Conservation (phyloP, 352 stramenopile species). For the Phytophthora megakarya region DNA sequence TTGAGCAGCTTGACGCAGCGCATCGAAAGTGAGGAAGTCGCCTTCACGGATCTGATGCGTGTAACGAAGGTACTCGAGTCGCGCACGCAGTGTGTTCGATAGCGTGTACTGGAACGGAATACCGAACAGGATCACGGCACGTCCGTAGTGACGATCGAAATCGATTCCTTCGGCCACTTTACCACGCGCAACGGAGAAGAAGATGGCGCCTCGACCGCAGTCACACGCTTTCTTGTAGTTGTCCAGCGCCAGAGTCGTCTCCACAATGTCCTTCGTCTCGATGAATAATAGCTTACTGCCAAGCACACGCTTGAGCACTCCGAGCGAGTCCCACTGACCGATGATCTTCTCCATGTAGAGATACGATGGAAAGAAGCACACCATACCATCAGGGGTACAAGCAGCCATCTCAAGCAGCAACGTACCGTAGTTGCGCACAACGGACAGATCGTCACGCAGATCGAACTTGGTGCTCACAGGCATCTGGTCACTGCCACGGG, state of each 20-base stretch:
- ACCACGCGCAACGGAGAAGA: slow-evolving; percentile 98
- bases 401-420: slow-evolving; percentile 95
- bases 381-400: slow-evolving; percentile 97
- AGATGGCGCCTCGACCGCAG: slow-evolving; percentile 96
- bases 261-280: slow-evolving; percentile 99
- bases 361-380: slow-evolving; percentile 99
- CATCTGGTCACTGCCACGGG: slow-evolving; percentile 95
- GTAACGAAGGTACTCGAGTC: slow-evolving; percentile 97
- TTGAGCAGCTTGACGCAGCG: slow-evolving; percentile 96
- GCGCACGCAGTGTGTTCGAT: slow-evolving; percentile 91
- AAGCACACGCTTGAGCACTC: slow-evolving; percentile 93
- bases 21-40: slow-evolving; percentile 99
- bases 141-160: slow-evolving; percentile 99
- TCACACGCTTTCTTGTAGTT: slow-evolving; percentile 98
- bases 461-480: slow-evolving; percentile 96
- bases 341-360: slow-evolving; percentile 99
- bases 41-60: slow-evolving; percentile 92
- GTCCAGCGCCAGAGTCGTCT: slow-evolving; percentile 98
- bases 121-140: slow-evolving; percentile 98
- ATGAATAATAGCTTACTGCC: slow-evolving; percentile 99
- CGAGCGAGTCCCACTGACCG: slow-evolving; percentile 94
- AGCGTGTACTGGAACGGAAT: slow-evolving; percentile 99
- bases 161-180: slow-evolving; percentile 99
- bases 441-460: slow-evolving; percentile 81
- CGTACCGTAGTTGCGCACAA: slow-evolving; percentile 97